Base-by-base conservation (phyloP, 2,329 filamentous ascomycete genomes). In the Pseudogymnoascus sp. region DNA sequence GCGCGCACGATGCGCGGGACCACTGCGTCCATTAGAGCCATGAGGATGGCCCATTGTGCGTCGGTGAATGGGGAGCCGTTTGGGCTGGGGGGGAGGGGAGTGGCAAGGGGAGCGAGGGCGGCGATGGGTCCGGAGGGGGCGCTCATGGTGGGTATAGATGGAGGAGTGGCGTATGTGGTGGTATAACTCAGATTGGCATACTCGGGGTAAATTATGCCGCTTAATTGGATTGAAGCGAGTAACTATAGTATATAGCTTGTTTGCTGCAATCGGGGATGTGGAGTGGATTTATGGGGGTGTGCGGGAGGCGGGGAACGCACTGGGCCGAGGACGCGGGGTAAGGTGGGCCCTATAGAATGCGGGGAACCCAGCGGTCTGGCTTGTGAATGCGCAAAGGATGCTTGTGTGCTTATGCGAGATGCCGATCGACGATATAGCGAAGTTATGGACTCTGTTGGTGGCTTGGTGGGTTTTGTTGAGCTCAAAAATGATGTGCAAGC, bases 21-120 rank as follows among this genome's bases (percentile, higher is more conserved):
- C n/a, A 84, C 73, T 19, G 80, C 82, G 66, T 86, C 83, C 41
- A 85, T 72, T 6, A 86, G 72, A 2, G 83, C 76, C 66, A 80
- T 76, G 42, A 86, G 69, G 1, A 80, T 79, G 38, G 76, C 71
- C 84, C 84, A 86, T 73, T 84, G 80, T 16, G 73, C 71, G 52
- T 77, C 73, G 42, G 72, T 75, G 67, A 82, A 79, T 3, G 41
- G 41, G 6, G 41, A n/a, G 41, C 22, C 41, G 3, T 25, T 45
- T 25, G 41, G 41, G 41, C 41, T 23, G 5, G 41, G 22, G 5
- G 22, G 41, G 12, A 25, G 22, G 41, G 41, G 41, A 1, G 41
- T 25, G 5, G 41, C 41, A 0, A 45, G 12, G 41, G 41, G 41
- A 3, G 12, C 41, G 5, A 45, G 23, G 5, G 22, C 12, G 5